Conservation (phyloP, 441 rosid species). For the Populus hybrid region DNA sequence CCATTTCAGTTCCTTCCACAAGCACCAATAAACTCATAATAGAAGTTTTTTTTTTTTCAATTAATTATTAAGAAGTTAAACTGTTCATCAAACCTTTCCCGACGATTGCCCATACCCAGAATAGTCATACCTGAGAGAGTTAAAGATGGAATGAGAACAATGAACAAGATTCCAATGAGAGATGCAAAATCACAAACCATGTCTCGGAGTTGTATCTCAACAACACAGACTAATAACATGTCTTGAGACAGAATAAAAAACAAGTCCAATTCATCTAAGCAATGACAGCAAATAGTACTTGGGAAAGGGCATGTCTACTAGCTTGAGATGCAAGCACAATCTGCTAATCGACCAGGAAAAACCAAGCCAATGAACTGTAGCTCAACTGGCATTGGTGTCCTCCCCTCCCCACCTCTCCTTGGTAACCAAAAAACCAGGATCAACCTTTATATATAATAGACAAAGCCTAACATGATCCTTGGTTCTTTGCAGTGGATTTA, state of each 20-base stretch:
- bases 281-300: neutral
- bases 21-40: conserved; percentile 8
- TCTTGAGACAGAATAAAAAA: neutral
- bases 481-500: neutral
- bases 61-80: conserved; percentile 3
- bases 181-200: conserved; percentile 6
- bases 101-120: conserved; percentile 89
- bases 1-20: conserved; percentile 9
- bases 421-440: too few relatives aligned
- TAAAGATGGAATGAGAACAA: conserved; percentile 12
- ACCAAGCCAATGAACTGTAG: too few relatives aligned
- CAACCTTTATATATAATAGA: too few relatives aligned
- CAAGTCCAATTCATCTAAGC: neutral
- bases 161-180: neutral
- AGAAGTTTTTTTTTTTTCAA: neutral
- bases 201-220: neutral
- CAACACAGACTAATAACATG: conserved; percentile 1
- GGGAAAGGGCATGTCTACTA: neutral
- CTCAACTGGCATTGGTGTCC: neutral
- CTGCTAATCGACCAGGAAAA: neutral
- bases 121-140: conserved; percentile 67
- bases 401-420: neutral
- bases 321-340: conserved; percentile 2
- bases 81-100: conserved; percentile 65
- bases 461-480: neutral